phyloP scores from a whole-genome alignment of 768 basidiomycete species.

The Hericium alpestre region DNA sequence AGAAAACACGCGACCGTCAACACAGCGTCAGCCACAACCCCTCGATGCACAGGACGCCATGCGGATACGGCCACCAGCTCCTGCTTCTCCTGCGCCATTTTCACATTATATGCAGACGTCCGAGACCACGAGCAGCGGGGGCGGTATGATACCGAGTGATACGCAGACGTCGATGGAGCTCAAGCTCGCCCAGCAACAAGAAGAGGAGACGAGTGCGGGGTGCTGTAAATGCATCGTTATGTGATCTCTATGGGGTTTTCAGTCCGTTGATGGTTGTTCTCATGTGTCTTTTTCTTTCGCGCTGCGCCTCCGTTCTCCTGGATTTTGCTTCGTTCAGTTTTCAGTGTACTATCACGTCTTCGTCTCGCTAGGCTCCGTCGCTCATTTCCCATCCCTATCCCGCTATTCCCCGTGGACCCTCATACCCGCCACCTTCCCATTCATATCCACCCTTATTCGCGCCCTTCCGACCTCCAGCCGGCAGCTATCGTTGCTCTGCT shows the following conservation, averaged over 20 bases:
- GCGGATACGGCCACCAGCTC: constrained; percentile 17
- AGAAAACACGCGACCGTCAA: constrained; percentile 15
- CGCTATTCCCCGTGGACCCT: neutral
- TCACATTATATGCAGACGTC: constrained; percentile 33
- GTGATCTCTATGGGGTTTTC: constrained; percentile 33
- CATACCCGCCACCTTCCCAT: neutral
- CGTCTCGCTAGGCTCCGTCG: neutral
- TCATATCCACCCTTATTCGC: neutral
- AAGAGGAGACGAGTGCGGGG: constrained; percentile 42
- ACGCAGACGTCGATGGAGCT: neutral
- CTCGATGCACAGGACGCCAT: constrained; percentile 14
- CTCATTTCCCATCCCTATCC: neutral
- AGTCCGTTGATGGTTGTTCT: neutral
- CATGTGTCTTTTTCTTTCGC: neutral
- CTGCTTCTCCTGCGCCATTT: constrained; percentile 53
- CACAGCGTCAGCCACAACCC: constrained; percentile 22
- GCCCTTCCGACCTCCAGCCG: neutral
- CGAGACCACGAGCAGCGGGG: neutral
- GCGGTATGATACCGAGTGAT: neutral
- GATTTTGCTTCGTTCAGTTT: neutral
- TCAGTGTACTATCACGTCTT: neutral
- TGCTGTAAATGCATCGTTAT: constrained; percentile 83
- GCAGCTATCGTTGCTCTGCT: neutral
- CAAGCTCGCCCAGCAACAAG: constrained; percentile 9
- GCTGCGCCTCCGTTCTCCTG: neutral